Percentiles rank a stretch among this genome's conserved stretches.
Evolutionary conservation across 1,139 yeast species (phyloP).

Genomic region (Chernovozyma aurita): DNA sequence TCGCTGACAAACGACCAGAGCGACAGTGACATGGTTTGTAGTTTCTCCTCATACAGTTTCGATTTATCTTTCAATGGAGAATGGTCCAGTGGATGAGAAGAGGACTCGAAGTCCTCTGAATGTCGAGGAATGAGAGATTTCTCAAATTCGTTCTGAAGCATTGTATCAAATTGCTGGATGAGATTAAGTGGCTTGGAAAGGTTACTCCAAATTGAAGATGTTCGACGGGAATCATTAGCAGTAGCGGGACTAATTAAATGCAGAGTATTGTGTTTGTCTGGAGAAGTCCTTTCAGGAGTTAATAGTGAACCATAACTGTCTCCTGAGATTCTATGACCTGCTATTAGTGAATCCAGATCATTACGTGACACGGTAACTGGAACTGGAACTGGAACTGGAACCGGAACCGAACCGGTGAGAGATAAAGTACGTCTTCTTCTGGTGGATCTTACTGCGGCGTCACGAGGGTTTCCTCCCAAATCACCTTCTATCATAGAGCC

Average conservation of each 20-base stretch:
- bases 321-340: no score
- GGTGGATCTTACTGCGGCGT: slow-evolving; percentile 6
- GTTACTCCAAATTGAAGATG: slow-evolving; percentile 32
- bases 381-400: background rate
- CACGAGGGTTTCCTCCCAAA: slow-evolving; percentile 4
- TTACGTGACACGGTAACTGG: background rate
- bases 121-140: slow-evolving; percentile 29
- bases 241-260: background rate
- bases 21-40: slow-evolving; percentile 40
- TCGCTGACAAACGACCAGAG: slow-evolving; percentile 46
- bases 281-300: slow-evolving; percentile 1
- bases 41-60: slow-evolving; percentile 29
- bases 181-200: slow-evolving; percentile 57
- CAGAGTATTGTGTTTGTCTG: slow-evolving; percentile 4
- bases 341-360: no score
- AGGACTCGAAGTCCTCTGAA: background rate
- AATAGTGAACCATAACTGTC: no score
- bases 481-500: no score
- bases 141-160: slow-evolving; percentile 65
- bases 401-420: slow-evolving; percentile 1
- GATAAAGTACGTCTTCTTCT: slow-evolving; percentile 4
- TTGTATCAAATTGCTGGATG: slow-evolving; percentile 64
- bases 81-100: background rate
- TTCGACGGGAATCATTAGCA: background rate
- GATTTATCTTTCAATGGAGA: slow-evolving; percentile 26